These are phyloP conservation scores for Phytophthora hybrid DNA, from an alignment of 352 stramenopile genomes.

Conservation along the genomic window DNA sequence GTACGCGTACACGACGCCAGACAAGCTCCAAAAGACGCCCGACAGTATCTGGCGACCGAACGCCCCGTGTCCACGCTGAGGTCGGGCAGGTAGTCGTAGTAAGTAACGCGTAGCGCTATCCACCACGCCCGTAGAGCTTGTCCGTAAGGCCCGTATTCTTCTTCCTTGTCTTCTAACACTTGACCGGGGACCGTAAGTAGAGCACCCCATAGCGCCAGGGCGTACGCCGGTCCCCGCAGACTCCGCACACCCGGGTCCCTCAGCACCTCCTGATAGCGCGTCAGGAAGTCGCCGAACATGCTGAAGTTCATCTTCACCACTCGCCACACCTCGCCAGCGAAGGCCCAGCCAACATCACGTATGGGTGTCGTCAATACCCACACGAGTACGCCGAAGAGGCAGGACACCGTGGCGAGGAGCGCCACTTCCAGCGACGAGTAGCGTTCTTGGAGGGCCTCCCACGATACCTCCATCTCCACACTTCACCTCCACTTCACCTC, in stretches of 20 bases:
- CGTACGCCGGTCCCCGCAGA: background rate
- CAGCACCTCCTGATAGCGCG: background rate
- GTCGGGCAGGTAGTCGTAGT: background rate
- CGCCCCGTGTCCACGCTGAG: background rate
- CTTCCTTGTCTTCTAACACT: background rate
- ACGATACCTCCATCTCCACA: background rate
- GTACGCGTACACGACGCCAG: background rate
- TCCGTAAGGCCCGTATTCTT: background rate
- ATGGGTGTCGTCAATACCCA: background rate
- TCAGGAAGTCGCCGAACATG: background rate
- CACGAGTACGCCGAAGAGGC: background rate
- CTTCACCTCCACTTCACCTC: too few species aligned
- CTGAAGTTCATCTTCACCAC: background rate
- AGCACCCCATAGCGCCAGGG: background rate
- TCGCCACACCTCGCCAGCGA: background rate
- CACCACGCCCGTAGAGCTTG: too few species aligned
- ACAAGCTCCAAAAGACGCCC: background rate
- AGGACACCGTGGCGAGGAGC: background rate
- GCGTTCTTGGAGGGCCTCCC: background rate
- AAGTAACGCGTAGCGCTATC: background rate
- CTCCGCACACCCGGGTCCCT: background rate
- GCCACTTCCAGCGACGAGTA: background rate
- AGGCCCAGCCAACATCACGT: background rate
- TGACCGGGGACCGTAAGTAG: background rate
- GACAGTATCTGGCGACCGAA: background rate